Evolutionary conservation across 2,329 filamentous ascomycete genomes (phyloP), one percentile per base, ranked within the genome.

Genomic region (Esteya vermicola): DNA sequence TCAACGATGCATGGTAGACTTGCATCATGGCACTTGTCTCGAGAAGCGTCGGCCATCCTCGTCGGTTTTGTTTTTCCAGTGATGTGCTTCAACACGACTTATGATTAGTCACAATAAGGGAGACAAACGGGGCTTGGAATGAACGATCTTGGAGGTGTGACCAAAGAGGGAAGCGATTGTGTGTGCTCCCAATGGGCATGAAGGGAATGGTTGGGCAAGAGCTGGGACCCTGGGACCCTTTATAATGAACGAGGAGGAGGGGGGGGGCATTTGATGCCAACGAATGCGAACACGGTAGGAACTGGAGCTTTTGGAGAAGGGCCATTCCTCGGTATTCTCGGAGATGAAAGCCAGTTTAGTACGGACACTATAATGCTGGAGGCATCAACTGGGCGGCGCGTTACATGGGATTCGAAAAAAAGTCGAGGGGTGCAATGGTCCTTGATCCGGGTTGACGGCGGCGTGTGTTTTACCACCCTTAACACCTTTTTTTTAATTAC

Each of bases 381-480:
- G 25, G 31, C 31, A 42, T 30, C 40, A 30, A 21, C 19, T 20
- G 25, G 40, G 20, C 26, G 36, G 33, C 25, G 40, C 36, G 26
- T 39, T 35, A 30, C 25, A 38, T 35, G 32, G 28, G 34, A 27
- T 36, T 30, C 23, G 34, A 38, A 38, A 19, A 37, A 20, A 26
- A 25, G 20, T 19, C 32, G 32, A 30, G 19, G 32, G 16, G 32
- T 38, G 30, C 33, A 33, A 18, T 25, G 19, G 41, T 31, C 33
- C 21, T 43, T 20, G 10, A 30, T 38, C 25, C 36, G 30, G 7
- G 18, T 36, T 25, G 38, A 26, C 33, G 36, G 33, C 38, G 23
- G 21, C 41, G 32, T 37, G 36, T 43, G 30, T 43, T 38, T 21
- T 22, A 39, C 41, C 12, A 22, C 27, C 19, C 28, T 42, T 39